phyloP scores from a whole-genome alignment of 106 monocot species.

The Acorus calamus region DNA sequence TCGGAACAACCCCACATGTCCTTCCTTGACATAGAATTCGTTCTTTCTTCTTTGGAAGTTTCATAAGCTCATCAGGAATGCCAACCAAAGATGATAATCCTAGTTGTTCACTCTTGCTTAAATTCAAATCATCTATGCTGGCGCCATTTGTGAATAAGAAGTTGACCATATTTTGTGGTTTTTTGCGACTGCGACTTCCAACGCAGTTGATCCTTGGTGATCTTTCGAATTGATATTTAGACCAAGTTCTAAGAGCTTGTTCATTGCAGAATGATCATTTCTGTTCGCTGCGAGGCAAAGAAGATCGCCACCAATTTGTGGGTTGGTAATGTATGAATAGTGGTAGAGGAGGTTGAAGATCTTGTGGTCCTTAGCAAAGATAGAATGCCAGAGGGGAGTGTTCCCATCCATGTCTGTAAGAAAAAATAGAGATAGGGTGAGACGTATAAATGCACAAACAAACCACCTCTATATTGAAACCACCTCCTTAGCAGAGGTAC shows the following conservation, averaged over 20 bases:
- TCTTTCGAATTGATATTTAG: constrained; percentile 49
- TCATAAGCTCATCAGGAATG: neutral
- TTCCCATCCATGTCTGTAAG: constrained; percentile 68
- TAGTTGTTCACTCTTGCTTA: constrained; percentile 6
- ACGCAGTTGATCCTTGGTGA: constrained; percentile 39
- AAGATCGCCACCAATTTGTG: constrained; percentile 47
- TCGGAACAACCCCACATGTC: constrained; percentile 11
- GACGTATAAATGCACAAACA: too few relatives aligned
- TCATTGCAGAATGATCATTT: constrained; percentile 49
- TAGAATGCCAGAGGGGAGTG: constrained; percentile 72
- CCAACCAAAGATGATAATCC: constrained; percentile 14
- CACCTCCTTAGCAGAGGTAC: too few relatives aligned
- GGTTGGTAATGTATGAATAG: constrained; percentile 34
- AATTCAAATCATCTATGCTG: constrained; percentile 28
- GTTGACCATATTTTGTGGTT: constrained; percentile 32
- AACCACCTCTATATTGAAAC: too few relatives aligned
- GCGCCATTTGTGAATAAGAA: constrained; percentile 70
- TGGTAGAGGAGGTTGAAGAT: constrained; percentile 76
- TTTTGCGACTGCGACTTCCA: constrained; percentile 44
- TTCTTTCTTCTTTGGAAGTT: neutral
- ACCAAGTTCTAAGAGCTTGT: constrained; percentile 62
- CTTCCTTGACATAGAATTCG: constrained; percentile 6
- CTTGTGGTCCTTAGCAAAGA: constrained; percentile 46
- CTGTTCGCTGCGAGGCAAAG: constrained; percentile 70
- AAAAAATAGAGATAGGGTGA: too few relatives aligned